Conservation (phyloP, 2,329 filamentous ascomycete genomes). For the Alternaria gansuensis region DNA sequence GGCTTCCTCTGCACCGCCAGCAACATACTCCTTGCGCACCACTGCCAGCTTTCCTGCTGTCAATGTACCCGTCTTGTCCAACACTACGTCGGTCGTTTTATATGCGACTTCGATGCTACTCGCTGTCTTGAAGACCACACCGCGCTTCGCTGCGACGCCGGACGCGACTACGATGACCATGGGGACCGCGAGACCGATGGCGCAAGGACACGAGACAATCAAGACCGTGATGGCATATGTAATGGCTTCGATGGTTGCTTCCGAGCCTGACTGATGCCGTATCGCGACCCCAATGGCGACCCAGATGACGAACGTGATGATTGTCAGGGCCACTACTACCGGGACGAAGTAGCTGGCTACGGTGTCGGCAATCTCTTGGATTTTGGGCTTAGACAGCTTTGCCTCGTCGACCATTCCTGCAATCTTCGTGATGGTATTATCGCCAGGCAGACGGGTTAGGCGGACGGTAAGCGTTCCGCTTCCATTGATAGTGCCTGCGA, state of each 20-base stretch:
- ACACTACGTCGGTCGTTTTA: conserved; percentile 71
- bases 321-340: conserved; percentile 65
- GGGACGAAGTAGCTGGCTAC: conserved; percentile 77
- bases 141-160: conserved; percentile 69
- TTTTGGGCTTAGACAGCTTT: conserved; percentile 71
- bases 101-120: conserved; percentile 69
- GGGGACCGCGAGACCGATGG: conserved; percentile 76
- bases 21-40: conserved; percentile 38
- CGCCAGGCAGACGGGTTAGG: conserved; percentile 68
- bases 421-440: conserved; percentile 77
- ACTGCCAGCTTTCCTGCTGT: conserved; percentile 65
- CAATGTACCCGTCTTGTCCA: conserved; percentile 83
- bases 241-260: conserved; percentile 68
- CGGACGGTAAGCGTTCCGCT: conserved; percentile 60
- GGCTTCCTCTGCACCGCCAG: conserved; percentile 6
- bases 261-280: conserved; percentile 50
- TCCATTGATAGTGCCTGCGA: conserved; percentile 71
- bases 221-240: conserved; percentile 77
- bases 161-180: conserved; percentile 81
- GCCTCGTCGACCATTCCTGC: conserved; percentile 76
- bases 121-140: conserved; percentile 75
- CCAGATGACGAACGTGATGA: conserved; percentile 71
- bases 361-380: conserved; percentile 73
- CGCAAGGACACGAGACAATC: conserved; percentile 82
- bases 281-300: conserved; percentile 63